Evolutionary conservation across 345 rosid species (phyloP), one percentile per base, ranked within the genome.

Genomic region (Lepidium aucheri): DNA sequence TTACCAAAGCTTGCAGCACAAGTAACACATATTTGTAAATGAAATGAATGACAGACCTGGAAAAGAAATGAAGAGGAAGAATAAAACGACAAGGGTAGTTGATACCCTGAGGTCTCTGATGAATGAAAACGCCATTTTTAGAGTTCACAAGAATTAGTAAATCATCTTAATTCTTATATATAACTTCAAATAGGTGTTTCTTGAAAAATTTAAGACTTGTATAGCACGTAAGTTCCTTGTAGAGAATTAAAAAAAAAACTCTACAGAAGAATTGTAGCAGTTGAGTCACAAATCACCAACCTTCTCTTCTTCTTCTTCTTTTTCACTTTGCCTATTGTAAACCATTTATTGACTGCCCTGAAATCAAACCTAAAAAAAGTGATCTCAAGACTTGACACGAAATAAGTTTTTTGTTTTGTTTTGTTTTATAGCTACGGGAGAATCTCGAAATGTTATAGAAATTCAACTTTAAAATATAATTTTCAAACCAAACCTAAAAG

Each of bases 241-340:
- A 30, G 54, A 59, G 20, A 32, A 44, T 46, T n/a, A n/a, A 45
- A 75, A 43, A 69, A 15, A 15, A 9, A 9, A 50, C 26, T 24
- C 2, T 16, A 53, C 66, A 53, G 18, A 65, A 32, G 67, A 77
- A 77, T 65, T 17, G 42, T 40, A 76, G 87, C 81, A 75, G 98
- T 74, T 86, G 83, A 79, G 70, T 65, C 32, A 81, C 75, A 81
- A 80, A 84, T 67, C 85, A 86, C 85, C 97, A 77, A 86, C 86
- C 43, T n/a, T 28, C 36, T 73, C 71, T 39, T 41, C 44, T 7
- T 30, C 8, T 36, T 28, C 32, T 5, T 5, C 32, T 33, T 68
- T 63, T 46, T 60, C 38, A 54, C 69, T 54, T 71, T 22, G 33
- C 2, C 65, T 47, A 38, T 18, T 14, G 33, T 26, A 35, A 44